Base-by-base conservation (phyloP, 176 grass and related monocot genomes). In the Phyllostachys edulis region DNA sequence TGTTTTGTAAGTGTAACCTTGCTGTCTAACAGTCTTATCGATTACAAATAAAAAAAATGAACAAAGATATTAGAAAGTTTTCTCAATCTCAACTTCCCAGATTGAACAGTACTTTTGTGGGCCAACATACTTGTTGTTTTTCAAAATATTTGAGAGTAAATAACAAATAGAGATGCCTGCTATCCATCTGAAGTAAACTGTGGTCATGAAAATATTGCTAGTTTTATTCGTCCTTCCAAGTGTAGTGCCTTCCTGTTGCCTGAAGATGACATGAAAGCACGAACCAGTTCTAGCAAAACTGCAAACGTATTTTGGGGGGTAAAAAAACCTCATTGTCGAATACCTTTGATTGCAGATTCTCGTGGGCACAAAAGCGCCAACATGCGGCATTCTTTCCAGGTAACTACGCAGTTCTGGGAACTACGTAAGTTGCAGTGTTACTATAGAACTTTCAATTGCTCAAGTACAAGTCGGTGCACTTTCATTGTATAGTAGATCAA, bases 331-430 rank as follows among this genome's bases (percentile, higher is more conserved):
- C 12, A 84, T 5, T 29, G 14, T 15, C 57, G 37, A 78, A 78
- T 17, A 20, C 5, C n/a, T 62, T 21, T 11, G 16, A n/a, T 10
- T 93, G 47, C 54, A 94, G 92, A 66, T 94, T 94, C 61, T 94
- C 92, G 3, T 94, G 92, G 89, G 86, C 89, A 60, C 92, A 94
- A 69, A 89, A 84, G 50, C 89, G 89, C 13, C 92, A 94, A 42
- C 57, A 84, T 82, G 86, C 86, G 5, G 18, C 66, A 0, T 84
- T 94, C 76, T 78, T 91, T 80, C 89, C 92, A 74, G 92, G 92
- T 87, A 84, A 69, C 38, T 7, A 40, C 18, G 41, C 11, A 69
- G 34, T 57, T 69, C 4, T 4, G 14, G 6, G 14, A 16, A 68
- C 47, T 17, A 5, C 15, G 2, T 9, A 21, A 68, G 0, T 9